Conservation (phyloP, 495 filamentous ascomycete species). For the Arthonia radiata region DNA sequence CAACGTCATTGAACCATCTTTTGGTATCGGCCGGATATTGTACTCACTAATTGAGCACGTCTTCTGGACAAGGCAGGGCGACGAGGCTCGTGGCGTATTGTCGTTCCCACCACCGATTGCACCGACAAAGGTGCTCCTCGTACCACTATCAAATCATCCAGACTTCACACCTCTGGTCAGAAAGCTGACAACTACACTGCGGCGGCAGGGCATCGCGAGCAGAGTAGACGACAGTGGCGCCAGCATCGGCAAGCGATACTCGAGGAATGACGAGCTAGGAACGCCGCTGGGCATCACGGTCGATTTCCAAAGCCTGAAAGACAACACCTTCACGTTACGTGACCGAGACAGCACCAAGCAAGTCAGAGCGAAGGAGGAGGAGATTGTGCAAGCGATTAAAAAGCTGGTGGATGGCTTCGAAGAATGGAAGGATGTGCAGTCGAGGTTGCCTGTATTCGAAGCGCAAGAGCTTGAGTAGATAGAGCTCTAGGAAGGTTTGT, state of each 20-base stretch:
- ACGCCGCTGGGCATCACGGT: conserved; percentile 42
- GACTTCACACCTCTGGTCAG: conserved; percentile 32
- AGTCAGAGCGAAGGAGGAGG: conserved; percentile 39
- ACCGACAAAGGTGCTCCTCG: conserved; percentile 45
- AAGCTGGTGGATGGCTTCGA: conserved; percentile 34
- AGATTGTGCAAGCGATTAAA: conserved; percentile 35
- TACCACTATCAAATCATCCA: conserved; percentile 33
- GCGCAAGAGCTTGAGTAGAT: conserved; percentile 40
- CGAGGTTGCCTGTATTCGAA: conserved; percentile 38
- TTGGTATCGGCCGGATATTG: conserved; percentile 59
- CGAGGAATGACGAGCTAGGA: conserved; percentile 41
- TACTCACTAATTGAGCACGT: conserved; percentile 58
- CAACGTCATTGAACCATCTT: conserved; percentile 69
- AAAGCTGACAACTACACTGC: conserved; percentile 29
- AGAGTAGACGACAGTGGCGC: conserved; percentile 41
- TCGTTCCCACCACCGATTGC: conserved; percentile 41
- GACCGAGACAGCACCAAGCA: conserved; percentile 44
- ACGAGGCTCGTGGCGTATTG: conserved; percentile 39
- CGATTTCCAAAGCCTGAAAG: conserved; percentile 45
- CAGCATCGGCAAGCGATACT: conserved; percentile 44
- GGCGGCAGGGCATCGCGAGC: conserved; percentile 31
- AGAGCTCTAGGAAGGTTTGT: too few relatives aligned
- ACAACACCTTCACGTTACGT: conserved; percentile 39
- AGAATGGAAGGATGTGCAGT: conserved; percentile 35
- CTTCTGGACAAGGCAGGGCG: conserved; percentile 46